Conservation (phyloP, 2,329 filamentous ascomycete genomes). For the Nannizziopsis barbatae region DNA sequence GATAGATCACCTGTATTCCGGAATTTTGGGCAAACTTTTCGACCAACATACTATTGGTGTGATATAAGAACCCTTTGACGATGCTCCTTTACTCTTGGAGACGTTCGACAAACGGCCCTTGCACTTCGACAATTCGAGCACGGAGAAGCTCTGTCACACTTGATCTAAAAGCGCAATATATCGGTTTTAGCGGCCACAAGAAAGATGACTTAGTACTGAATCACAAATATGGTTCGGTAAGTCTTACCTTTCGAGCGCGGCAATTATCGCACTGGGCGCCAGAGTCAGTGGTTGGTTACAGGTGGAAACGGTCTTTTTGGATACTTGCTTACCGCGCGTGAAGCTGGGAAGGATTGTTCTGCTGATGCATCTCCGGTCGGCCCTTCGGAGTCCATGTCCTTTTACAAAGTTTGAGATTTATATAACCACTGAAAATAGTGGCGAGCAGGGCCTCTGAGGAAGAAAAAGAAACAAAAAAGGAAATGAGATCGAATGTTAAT, state of each 20-base stretch:
- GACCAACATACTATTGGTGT: conserved; percentile 16
- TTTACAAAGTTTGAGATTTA: too few species aligned
- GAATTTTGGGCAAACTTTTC: neutral
- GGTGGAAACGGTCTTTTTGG: neutral
- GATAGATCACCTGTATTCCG: too few species aligned
- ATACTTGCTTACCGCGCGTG: neutral
- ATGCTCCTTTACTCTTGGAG: conserved; percentile 15
- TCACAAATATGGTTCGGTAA: neutral
- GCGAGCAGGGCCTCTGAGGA: too few species aligned
- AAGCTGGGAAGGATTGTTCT: neutral
- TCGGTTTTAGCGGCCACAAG: conserved; percentile 1
- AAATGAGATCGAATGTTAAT: too few species aligned
- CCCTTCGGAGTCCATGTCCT: conserved; percentile 1
- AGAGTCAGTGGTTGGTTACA: neutral
- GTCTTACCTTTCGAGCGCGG: conserved; percentile 15
- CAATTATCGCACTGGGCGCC: conserved; percentile 16
- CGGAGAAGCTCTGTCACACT: conserved; percentile 16
- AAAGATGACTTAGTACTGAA: neutral
- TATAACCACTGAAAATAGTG: too few species aligned
- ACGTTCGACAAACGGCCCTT: conserved; percentile 14
- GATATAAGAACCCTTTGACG: conserved; percentile 17
- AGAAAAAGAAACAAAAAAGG: too few species aligned
- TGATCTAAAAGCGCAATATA: conserved; percentile 11
- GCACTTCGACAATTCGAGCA: conserved; percentile 16
- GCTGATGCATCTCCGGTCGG: neutral